Percentiles rank a stretch among this genome's conserved stretches.
Conservation (phyloP, 179 eudicot genomes). For the Silene vulgaris region DNA sequence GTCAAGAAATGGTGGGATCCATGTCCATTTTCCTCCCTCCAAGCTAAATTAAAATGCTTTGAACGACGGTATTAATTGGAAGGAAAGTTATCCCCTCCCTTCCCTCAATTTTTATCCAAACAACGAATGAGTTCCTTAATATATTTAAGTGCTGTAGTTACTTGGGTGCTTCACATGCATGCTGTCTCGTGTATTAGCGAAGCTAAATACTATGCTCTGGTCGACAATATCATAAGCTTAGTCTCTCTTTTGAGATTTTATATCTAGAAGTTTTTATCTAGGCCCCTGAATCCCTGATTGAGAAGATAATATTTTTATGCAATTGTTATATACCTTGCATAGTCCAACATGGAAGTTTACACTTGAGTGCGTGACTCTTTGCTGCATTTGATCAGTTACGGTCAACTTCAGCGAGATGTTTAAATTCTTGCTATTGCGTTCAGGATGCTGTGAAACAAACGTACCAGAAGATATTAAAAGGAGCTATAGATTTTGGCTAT, state of each 20-base stretch:
- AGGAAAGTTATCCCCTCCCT: no score
- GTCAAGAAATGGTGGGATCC: no score
- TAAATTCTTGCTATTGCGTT: conserved; percentile 14
- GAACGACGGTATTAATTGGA: no score
- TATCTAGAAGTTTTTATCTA: not conserved
- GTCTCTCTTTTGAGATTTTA: not conserved
- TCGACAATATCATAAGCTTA: not conserved
- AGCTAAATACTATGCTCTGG: conserved; percentile 3
- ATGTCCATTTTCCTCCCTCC: no score
- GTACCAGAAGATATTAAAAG: conserved; percentile 70
- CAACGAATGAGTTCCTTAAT: no score
- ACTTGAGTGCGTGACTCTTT: conserved; percentile 2
- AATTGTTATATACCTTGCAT: not conserved
- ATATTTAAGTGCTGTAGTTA: not conserved
- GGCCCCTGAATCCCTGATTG: not conserved
- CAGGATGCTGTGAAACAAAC: conserved; percentile 99
- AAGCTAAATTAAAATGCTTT: no score
- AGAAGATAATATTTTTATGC: not conserved
- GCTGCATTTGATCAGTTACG: not conserved
- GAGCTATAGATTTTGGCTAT: conserved; percentile 84
- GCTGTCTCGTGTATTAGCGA: not conserved
- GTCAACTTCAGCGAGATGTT: conserved; percentile 4
- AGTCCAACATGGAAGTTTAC: not conserved
- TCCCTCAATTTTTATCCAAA: not conserved
- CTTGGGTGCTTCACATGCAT: not conserved